These are phyloP conservation scores for Pythium grandisporangium DNA, from an alignment of 352 stramenopile genomes.

Conservation along the genomic window DNA sequence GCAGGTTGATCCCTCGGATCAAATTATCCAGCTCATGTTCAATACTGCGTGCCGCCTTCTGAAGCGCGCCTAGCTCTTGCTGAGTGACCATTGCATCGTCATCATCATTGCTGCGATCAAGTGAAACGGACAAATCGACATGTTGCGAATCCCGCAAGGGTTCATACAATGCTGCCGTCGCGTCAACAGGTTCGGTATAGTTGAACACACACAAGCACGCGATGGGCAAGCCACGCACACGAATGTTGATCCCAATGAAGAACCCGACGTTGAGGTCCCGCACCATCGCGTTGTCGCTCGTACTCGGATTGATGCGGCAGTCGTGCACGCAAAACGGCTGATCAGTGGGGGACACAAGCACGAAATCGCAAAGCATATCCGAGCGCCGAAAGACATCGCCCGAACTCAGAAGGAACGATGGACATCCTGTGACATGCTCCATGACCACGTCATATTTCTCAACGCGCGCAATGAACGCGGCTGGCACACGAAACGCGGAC, in stretches of 20 bases:
- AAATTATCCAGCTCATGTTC: slow-evolving; percentile 37
- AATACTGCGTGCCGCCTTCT: slow-evolving; percentile 31
- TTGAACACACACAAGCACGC: slow-evolving; percentile 45
- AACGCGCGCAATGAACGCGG: slow-evolving; percentile 46
- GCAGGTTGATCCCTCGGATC: slow-evolving; percentile 27
- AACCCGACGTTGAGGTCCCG: slow-evolving; percentile 39
- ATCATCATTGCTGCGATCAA: too few species aligned
- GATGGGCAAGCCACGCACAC: slow-evolving; percentile 38
- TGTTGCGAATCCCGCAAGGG: too few species aligned
- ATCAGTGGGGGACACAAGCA: slow-evolving; percentile 30
- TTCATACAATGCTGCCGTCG: too few species aligned
- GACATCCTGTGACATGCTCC: slow-evolving; percentile 37
- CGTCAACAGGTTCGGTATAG: not conserved
- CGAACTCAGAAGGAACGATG: slow-evolving; percentile 14
- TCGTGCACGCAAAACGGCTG: slow-evolving; percentile 31
- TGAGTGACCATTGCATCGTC: too few species aligned
- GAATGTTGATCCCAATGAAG: slow-evolving; percentile 40
- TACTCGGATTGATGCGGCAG: slow-evolving; percentile 33
- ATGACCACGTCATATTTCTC: slow-evolving; percentile 36
- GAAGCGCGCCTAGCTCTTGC: slow-evolving; percentile 27
- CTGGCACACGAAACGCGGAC: slow-evolving; percentile 28
- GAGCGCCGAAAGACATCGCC: slow-evolving; percentile 25
- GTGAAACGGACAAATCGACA: too few species aligned
- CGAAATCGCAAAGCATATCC: slow-evolving; percentile 48
- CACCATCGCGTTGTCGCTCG: slow-evolving; percentile 42